Base-by-base conservation (phyloP, 164 flowering plant species). In the Stephania yunnanensis region DNA sequence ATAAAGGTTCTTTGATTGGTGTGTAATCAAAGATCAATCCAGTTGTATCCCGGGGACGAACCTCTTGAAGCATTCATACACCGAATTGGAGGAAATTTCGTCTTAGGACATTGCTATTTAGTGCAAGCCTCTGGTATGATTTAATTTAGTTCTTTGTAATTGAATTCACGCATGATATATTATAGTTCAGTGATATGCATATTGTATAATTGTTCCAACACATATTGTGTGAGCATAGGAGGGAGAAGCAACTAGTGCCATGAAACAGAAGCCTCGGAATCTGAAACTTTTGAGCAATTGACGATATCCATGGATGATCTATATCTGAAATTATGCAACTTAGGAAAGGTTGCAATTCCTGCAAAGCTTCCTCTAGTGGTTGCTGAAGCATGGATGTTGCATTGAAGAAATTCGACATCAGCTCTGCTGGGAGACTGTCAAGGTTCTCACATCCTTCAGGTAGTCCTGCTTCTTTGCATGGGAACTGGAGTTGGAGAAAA, bases 361-460 rank as follows among this genome's bases (percentile, higher is more conserved):
- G 17, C 0, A 88, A 31, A 7, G 70, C 44, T 15, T 76, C 25
- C 69, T 88, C 91, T 0, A 85, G 22, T 13, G 87, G 88, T 10
- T 81, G 53, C 20, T 76, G 84, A 1, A 89, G 65, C 83, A 83
- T 64, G 22, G 12, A 13, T 11, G 68, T 22, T 0, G 89, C 91
- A 1, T 0, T 6, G 13, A 83, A 76, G 80, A 91, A 87, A 20
- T 83, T 82, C 19, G 6, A 31, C 17, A 46, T 0, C 19, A 78
- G 15, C 3, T 75, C 82, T 5, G 85, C 79, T 8, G 90, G 83
- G 2, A 87, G 70, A 0, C 12, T 31, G 74, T 91, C 92, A 0
- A 85, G 3, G 68, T 75, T 87, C 69, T 91, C 97, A 29, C 86
- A 86, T 1, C 90, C 91, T 9, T 77, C 79, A 0, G 91, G 94